Evolutionary conservation across 106 monocot genomes (phyloP).

Genomic region (Hemerocallis citrina): DNA sequence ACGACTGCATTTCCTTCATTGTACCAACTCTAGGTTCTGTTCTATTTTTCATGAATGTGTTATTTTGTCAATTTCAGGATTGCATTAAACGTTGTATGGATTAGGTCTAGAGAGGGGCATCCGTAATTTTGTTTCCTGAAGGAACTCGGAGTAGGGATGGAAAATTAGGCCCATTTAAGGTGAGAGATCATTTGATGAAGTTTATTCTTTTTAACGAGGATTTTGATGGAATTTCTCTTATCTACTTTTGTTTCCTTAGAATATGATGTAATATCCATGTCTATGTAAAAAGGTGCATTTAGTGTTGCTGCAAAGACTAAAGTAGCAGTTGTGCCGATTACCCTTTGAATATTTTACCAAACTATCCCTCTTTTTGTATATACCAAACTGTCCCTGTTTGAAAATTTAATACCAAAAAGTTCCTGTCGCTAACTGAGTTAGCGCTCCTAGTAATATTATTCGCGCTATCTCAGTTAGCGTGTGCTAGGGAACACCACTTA

Average conservation of each 20-base stretch:
- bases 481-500: no score
- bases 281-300: slow-evolving; percentile 87
- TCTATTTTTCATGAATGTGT: not conserved
- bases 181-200: slow-evolving; percentile 6
- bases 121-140: slow-evolving; percentile 97
- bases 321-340: slow-evolving; percentile 80
- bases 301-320: slow-evolving; percentile 78
- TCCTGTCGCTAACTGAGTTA: no score
- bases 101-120: slow-evolving; percentile 73
- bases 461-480: no score
- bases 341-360: no score
- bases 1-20: not conserved
- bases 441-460: no score
- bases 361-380: no score
- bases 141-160: slow-evolving; percentile 94
- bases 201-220: not conserved
- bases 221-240: not conserved
- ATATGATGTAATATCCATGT: not conserved
- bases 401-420: no score
- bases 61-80: slow-evolving; percentile 38
- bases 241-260: not conserved
- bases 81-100: slow-evolving; percentile 86
- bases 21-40: not conserved
- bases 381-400: no score
- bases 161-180: slow-evolving; percentile 83